Evolutionary conservation across 2,329 filamentous ascomycete genomes (phyloP).

Genomic region (Talaromyces amestolkiae): DNA sequence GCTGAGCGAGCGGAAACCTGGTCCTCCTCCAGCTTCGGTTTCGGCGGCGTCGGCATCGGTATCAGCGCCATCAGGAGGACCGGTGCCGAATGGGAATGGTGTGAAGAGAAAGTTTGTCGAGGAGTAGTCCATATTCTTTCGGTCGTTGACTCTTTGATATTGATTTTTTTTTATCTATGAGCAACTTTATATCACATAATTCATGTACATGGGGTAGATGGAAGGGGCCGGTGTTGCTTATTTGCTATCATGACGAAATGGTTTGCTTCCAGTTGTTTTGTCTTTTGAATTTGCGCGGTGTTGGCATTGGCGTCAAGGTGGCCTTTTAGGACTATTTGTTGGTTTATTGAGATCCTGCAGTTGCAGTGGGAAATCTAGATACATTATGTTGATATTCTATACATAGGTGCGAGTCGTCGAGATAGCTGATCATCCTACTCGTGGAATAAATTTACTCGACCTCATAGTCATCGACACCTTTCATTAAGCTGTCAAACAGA

Average conservation of each 20-base stretch:
- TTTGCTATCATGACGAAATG: not conserved
- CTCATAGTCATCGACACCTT: not conserved
- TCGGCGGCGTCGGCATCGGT: conserved; percentile 9
- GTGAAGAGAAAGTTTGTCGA: conserved; percentile 42
- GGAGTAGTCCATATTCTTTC: conserved; percentile 27
- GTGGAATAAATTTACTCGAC: not conserved
- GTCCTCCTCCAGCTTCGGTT: conserved; percentile 25
- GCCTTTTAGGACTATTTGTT: not conserved
- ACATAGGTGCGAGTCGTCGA: not conserved
- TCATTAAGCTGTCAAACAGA: not conserved
- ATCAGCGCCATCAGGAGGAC: conserved; percentile 25
- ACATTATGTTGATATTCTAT: not conserved
- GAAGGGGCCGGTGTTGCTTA: not conserved
- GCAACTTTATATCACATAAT: not conserved
- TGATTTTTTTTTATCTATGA: conserved; percentile 15
- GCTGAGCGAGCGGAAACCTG: conserved; percentile 8
- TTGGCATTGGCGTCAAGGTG: not conserved
- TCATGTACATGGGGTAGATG: conserved; percentile 7
- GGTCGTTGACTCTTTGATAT: conserved; percentile 7
- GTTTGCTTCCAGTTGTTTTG: not conserved
- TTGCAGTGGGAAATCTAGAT: not conserved
- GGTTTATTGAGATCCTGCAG: not conserved
- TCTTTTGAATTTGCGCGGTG: not conserved
- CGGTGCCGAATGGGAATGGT: conserved; percentile 32
- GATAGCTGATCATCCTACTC: not conserved